phyloP scores from a whole-genome alignment of 2,329 filamentous ascomycete species.

The Ophiostoma fasciatum region DNA sequence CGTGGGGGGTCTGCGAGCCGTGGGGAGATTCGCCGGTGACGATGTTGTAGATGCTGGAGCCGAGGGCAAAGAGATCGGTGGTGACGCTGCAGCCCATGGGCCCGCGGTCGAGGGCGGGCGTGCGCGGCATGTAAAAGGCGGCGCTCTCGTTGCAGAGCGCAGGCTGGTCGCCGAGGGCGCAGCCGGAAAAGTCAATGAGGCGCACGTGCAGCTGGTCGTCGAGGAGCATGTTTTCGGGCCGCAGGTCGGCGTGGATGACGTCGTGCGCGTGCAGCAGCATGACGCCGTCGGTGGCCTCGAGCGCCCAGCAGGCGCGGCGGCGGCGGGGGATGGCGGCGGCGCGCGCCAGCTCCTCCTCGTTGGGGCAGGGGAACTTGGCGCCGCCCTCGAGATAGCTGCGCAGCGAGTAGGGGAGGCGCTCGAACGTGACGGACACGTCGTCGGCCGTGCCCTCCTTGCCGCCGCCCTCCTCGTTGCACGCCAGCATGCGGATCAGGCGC shows the following conservation, averaged over 20 bases:
- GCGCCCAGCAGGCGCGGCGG: conserved; percentile 5
- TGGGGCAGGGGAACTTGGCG: background rate
- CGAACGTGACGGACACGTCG: conserved; percentile 4
- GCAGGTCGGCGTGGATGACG: conserved; percentile 7
- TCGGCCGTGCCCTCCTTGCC: background rate
- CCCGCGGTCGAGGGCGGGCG: no score
- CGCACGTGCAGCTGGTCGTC: no score
- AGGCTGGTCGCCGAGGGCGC: no score
- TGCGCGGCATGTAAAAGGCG: no score
- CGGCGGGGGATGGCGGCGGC: conserved; percentile 1
- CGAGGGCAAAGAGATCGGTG: conserved; percentile 7
- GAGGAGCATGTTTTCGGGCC: conserved; percentile 7
- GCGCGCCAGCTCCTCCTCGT: background rate
- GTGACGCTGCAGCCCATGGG: no score
- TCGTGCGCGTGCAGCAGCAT: conserved; percentile 2
- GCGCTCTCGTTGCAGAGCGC: no score
- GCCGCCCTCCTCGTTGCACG: conserved; percentile 1
- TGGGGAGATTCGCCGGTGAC: background rate
- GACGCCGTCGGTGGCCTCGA: conserved; percentile 5
- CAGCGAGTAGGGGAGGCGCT: conserved; percentile 5
- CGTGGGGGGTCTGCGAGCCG: background rate
- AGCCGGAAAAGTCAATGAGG: no score
- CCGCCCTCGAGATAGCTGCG: background rate
- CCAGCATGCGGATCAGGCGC: conserved; percentile 3
- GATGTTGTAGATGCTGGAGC: conserved; percentile 6